Percentiles rank a stretch among this genome's conserved stretches.
Conservation (phyloP, 495 filamentous ascomycete species). For the Parmelia sp. region DNA sequence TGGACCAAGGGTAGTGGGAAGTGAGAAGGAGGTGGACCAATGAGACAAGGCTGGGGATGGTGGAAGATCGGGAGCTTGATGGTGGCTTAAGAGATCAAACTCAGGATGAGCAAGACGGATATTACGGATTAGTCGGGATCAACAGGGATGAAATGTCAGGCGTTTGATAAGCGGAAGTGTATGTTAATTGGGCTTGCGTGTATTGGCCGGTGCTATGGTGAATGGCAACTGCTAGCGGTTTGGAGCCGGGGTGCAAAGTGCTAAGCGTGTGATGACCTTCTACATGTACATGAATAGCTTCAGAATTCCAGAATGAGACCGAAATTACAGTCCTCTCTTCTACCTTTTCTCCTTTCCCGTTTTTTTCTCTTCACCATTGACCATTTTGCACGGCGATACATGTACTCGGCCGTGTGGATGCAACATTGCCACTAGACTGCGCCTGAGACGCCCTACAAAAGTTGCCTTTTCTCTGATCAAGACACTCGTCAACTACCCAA, state of each 20-base stretch:
- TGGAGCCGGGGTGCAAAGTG: not conserved
- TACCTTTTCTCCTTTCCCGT: too few species aligned
- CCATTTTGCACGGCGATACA: not conserved
- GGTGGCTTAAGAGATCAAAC: not conserved
- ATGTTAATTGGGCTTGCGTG: not conserved
- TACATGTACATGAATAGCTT: not conserved
- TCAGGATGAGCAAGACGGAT: not conserved
- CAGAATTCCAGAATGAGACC: not conserved
- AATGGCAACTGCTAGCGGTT: not conserved
- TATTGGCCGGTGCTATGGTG: not conserved
- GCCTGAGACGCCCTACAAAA: not conserved
- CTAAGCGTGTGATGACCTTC: not conserved
- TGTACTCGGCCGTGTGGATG: not conserved
- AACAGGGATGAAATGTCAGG: not conserved
- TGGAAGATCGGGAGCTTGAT: not conserved
- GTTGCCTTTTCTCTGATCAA: too few species aligned
- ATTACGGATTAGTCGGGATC: not conserved
- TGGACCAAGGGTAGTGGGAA: slow-evolving; percentile 21
- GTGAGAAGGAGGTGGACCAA: slow-evolving; percentile 7
- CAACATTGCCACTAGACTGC: too few species aligned
- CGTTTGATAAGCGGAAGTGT: not conserved
- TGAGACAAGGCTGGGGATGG: not conserved
- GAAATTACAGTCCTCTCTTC: not conserved
- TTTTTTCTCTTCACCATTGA: too few species aligned
- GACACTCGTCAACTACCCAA: not conserved